Evolutionary conservation across 1,284 basidiomycete genomes (phyloP).

Genomic region (Sanghuangporus baumii): DNA sequence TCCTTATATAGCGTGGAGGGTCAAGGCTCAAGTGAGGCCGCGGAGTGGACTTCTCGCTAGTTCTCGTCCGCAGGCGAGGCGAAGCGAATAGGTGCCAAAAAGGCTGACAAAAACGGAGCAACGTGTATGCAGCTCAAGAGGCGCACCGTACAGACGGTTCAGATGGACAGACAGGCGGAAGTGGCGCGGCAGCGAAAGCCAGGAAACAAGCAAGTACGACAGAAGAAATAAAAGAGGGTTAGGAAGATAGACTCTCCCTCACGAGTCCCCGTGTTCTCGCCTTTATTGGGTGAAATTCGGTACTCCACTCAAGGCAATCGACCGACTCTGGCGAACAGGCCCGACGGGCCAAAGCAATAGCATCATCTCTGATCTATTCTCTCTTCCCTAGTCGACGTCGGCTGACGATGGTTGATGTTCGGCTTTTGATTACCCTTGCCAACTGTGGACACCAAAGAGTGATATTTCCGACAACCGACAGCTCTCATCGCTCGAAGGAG

Average conservation of each 20-base stretch:
- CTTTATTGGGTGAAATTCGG: background rate
- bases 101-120: background rate
- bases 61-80: background rate
- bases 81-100: background rate
- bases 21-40: conserved; percentile 9
- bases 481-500: background rate
- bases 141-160: background rate
- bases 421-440: background rate
- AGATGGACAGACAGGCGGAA: background rate
- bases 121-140: background rate
- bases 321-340: background rate
- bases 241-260: background rate
- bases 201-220: background rate
- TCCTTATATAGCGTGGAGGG: background rate
- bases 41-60: background rate
- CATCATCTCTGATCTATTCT: background rate
- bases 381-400: background rate
- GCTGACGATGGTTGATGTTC: background rate
- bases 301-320: background rate
- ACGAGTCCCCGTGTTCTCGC: background rate
- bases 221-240: background rate
- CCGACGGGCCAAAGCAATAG: background rate
- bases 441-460: background rate
- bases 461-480: background rate
- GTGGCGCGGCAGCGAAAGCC: background rate